phyloP scores from a whole-genome alignment of 2,329 filamentous ascomycete species.

The Thelonectria olida region DNA sequence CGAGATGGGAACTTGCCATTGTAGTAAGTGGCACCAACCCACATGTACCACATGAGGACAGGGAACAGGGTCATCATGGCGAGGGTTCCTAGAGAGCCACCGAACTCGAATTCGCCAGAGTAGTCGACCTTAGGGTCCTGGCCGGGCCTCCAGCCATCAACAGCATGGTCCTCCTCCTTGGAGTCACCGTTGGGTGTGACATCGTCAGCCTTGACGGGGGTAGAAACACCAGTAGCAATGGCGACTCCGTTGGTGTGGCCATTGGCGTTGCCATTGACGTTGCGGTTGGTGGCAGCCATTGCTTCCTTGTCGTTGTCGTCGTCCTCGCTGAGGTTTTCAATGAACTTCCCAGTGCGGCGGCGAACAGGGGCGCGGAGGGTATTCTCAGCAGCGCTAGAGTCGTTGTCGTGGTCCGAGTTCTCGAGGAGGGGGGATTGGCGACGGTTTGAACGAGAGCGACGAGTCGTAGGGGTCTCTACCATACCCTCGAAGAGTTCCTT shows the following conservation, averaged over 20 bases:
- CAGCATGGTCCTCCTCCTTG: constrained; percentile 29
- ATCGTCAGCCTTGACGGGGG: constrained; percentile 17
- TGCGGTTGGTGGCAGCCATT: constrained; percentile 42
- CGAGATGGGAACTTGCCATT: constrained; percentile 81
- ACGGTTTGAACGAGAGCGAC: constrained; percentile 57
- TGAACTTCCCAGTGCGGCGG: constrained; percentile 60
- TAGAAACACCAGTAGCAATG: constrained; percentile 17
- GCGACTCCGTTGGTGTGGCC: constrained; percentile 39
- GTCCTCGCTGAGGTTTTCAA: constrained; percentile 60
- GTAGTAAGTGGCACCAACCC: constrained; percentile 95
- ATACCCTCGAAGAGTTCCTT: constrained; percentile 70
- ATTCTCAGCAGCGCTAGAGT: constrained; percentile 58
- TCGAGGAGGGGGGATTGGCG: constrained; percentile 61
- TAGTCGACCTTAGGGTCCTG: constrained; percentile 71
- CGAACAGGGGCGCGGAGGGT: constrained; percentile 49
- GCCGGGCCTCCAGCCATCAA: constrained; percentile 68
- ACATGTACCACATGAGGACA: constrained; percentile 99
- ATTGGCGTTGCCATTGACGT: constrained; percentile 42
- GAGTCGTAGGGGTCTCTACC: constrained; percentile 62
- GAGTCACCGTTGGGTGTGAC: constrained; percentile 25
- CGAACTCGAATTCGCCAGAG: constrained; percentile 81
- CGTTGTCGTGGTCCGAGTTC: constrained; percentile 57
- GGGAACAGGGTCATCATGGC: constrained; percentile 94
- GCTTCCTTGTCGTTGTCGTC: constrained; percentile 28
- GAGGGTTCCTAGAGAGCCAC: constrained; percentile 81